Conservation (phyloP, 768 basidiomycete species). For the Cystofilobasidium ferigula region DNA sequence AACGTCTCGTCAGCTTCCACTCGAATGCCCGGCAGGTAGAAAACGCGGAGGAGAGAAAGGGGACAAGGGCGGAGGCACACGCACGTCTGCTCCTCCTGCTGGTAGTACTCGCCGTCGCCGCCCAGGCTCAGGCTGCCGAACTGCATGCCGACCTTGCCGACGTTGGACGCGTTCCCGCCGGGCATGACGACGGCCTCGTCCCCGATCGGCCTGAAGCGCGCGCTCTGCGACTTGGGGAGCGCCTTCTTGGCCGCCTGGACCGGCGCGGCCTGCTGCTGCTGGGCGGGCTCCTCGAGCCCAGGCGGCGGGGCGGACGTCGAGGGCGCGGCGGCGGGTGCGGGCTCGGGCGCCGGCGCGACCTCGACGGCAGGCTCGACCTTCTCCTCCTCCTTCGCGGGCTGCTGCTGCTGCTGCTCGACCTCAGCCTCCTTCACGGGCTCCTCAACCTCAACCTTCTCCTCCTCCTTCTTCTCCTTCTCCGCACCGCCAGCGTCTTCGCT, state of each 20-base stretch:
- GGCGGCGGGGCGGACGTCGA: conserved; percentile 29
- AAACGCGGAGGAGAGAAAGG: background rate
- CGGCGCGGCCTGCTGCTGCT: conserved; percentile 10
- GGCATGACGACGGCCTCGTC: conserved; percentile 39
- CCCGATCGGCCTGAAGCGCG: conserved; percentile 35
- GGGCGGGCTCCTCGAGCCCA: conserved; percentile 27
- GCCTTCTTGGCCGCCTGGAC: conserved; percentile 8
- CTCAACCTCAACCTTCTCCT: too few species aligned
- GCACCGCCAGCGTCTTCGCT: background rate
- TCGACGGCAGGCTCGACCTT: conserved; percentile 30
- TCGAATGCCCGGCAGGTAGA: conserved; percentile 18
- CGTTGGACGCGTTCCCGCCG: conserved; percentile 28
- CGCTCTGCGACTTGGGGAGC: conserved; percentile 27
- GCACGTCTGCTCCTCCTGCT: conserved; percentile 14
- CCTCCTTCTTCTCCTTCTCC: conserved; percentile 1
- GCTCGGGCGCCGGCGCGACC: conserved; percentile 28
- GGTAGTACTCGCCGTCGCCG: conserved; percentile 28
- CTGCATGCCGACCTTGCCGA: conserved; percentile 37
- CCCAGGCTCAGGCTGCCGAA: conserved; percentile 40
- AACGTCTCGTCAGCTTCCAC: background rate
- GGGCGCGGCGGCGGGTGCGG: conserved; percentile 10
- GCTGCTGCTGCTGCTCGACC: conserved; percentile 19
- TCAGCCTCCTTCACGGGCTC: conserved; percentile 25
- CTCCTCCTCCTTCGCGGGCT: conserved; percentile 27
- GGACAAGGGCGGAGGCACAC: conserved; percentile 3